Evolutionary conservation across 805 yeast species (phyloP).

Genomic region (Wickerhamomyces bovis): DNA sequence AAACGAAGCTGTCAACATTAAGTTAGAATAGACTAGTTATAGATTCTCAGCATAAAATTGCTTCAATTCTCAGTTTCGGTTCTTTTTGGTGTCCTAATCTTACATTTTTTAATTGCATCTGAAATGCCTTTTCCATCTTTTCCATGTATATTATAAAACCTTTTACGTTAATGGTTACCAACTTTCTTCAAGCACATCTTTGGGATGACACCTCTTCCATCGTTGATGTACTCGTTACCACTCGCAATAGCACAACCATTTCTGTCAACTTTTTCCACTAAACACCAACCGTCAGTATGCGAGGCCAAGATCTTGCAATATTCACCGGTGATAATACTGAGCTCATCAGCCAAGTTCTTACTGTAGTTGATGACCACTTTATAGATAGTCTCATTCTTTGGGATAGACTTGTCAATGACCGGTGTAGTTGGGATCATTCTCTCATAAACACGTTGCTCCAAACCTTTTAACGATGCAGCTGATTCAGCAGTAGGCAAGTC

Average conservation of each 20-base stretch:
- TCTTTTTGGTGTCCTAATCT: neutral
- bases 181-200: constrained; percentile 27
- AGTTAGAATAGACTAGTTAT: neutral
- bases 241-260: constrained; percentile 16
- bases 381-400: constrained; percentile 11
- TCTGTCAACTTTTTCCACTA: constrained; percentile 30
- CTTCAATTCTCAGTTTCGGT: neutral
- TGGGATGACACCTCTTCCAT: constrained; percentile 36
- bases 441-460: constrained; percentile 15
- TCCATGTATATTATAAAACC: too few relatives aligned
- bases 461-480: constrained; percentile 10
- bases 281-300: constrained; percentile 41
- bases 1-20: neutral
- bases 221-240: constrained; percentile 25
- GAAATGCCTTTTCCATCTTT: too few relatives aligned
- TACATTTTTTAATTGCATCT: neutral
- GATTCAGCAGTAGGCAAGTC: neutral
- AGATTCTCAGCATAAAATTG: neutral
- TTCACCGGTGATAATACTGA: constrained; percentile 27
- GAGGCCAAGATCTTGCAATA: constrained; percentile 29
- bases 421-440: constrained; percentile 19
- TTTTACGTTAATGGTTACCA: too few relatives aligned
- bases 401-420: constrained; percentile 5
- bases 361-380: constrained; percentile 22
- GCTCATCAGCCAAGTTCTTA: constrained; percentile 33